These are phyloP conservation scores for Calonectria fujianensis DNA, from an alignment of 2,329 filamentous ascomycete genomes.

Conservation along the genomic window DNA sequence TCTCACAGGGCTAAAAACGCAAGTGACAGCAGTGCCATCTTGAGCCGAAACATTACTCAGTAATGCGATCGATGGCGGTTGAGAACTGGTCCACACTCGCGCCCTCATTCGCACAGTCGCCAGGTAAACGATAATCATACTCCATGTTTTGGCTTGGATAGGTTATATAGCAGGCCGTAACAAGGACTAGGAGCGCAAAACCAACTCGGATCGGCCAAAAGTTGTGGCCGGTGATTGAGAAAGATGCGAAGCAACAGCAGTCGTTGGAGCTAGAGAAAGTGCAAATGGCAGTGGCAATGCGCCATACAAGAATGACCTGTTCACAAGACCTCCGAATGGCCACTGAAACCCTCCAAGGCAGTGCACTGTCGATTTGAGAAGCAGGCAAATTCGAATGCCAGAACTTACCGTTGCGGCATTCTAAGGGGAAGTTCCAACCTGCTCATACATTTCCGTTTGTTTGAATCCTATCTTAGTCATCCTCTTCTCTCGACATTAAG, in stretches of 20 bases:
- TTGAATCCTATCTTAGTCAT: too few species aligned
- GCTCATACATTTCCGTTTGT: too few species aligned
- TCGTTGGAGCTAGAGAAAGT: neutral
- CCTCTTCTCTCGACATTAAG: too few species aligned
- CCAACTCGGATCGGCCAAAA: neutral
- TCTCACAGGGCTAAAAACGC: slow-evolving; percentile 5
- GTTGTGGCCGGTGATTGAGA: slow-evolving; percentile 16
- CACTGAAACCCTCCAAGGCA: too few species aligned
- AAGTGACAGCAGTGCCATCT: slow-evolving; percentile 6
- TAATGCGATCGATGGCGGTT: slow-evolving; percentile 9
- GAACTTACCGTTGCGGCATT: too few species aligned
- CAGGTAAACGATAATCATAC: slow-evolving; percentile 12
- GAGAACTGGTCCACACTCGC: neutral
- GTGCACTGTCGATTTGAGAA: too few species aligned
- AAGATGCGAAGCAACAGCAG: slow-evolving; percentile 3
- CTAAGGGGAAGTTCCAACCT: too few species aligned
- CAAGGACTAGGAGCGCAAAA: neutral
- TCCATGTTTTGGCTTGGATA: slow-evolving; percentile 9
- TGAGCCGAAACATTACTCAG: slow-evolving; percentile 14
- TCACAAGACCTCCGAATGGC: too few species aligned
- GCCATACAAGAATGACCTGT: neutral
- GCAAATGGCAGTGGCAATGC: slow-evolving; percentile 20
- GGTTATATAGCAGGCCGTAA: neutral
- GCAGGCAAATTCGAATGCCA: too few species aligned
- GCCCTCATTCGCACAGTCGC: neutral